phyloP scores from a whole-genome alignment of 2,329 filamentous ascomycete species.

The Colletotrichum phormii region DNA sequence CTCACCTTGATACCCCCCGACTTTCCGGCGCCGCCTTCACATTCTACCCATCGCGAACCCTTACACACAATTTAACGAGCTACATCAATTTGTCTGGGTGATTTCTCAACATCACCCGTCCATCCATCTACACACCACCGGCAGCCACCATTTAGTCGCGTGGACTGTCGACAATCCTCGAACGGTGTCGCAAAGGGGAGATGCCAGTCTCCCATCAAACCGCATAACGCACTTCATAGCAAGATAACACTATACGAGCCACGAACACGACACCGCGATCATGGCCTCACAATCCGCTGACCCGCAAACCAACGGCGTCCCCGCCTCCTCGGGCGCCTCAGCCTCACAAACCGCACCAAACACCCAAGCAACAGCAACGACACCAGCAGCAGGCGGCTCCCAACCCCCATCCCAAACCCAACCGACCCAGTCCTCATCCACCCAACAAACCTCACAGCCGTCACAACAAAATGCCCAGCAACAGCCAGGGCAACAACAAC shows the following conservation, averaged over 20 bases:
- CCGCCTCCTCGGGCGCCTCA: conserved; percentile 51
- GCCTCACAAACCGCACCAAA: conserved; percentile 50
- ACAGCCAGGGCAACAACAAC: conserved; percentile 16
- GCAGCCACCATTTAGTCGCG: not conserved
- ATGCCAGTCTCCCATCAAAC: not conserved
- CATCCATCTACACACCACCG: too few relatives aligned
- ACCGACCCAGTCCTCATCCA: conserved; percentile 26
- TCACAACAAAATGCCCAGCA: conserved; percentile 33
- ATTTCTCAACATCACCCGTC: too few relatives aligned
- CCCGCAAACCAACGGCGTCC: conserved; percentile 67
- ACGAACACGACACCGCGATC: not conserved
- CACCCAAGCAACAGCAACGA: conserved; percentile 48
- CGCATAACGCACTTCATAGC: not conserved
- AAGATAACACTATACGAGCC: not conserved
- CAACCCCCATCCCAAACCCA: conserved; percentile 34
- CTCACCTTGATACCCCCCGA: conserved; percentile 8
- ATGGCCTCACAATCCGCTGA: conserved; percentile 47
- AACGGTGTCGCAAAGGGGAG: not conserved
- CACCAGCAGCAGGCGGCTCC: conserved; percentile 37
- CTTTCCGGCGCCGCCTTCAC: not conserved
- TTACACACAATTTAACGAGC: not conserved
- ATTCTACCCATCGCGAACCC: not conserved
- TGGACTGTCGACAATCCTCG: not conserved
- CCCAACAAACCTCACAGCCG: conserved; percentile 40
- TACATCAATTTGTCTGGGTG: too few relatives aligned